Percentiles rank a stretch among this genome's conserved stretches.
These are phyloP conservation scores for Wolfiporia cocos DNA, from an alignment of 1,284 basidiomycete species.

Conservation along the genomic window DNA sequence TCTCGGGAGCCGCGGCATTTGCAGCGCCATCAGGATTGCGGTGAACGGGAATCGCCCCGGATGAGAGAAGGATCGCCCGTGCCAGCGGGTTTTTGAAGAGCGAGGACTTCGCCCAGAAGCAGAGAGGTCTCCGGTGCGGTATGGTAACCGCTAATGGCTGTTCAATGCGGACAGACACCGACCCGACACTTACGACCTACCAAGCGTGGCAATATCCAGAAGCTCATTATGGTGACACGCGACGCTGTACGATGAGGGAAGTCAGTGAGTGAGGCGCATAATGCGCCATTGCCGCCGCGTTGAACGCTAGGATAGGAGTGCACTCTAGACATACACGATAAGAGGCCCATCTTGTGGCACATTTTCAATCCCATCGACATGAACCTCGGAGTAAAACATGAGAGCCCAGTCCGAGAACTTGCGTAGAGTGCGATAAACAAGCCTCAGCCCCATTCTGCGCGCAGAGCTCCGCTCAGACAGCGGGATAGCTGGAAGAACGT, in stretches of 20 bases:
- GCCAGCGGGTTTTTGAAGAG: constrained; percentile 78
- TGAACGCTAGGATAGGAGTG: constrained; percentile 12
- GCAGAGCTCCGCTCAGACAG: background rate
- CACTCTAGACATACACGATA: constrained; percentile 72
- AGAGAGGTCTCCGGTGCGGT: constrained; percentile 71
- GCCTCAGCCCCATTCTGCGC: constrained; percentile 37
- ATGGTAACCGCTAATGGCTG: constrained; percentile 60
- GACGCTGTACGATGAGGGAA: too few relatives aligned
- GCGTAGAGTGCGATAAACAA: constrained; percentile 58
- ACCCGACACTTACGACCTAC: constrained; percentile 40
- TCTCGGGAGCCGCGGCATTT: constrained; percentile 7
- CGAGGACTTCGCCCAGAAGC: constrained; percentile 91
- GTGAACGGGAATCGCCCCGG: constrained; percentile 94
- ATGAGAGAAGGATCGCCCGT: constrained; percentile 70
- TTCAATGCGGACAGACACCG: background rate
- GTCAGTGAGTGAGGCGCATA: too few relatives aligned
- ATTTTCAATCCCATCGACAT: constrained; percentile 66
- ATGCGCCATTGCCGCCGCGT: background rate
- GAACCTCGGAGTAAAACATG: constrained; percentile 66
- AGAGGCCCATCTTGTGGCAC: constrained; percentile 81
- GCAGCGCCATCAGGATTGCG: constrained; percentile 63
- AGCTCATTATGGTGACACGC: constrained; percentile 92
- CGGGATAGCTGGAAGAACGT: background rate
- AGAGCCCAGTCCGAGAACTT: constrained; percentile 62
- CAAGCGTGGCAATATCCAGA: constrained; percentile 75